Base-by-base conservation (phyloP, 108 stramenopile genomes). In the Discostella stelligeroides region DNA sequence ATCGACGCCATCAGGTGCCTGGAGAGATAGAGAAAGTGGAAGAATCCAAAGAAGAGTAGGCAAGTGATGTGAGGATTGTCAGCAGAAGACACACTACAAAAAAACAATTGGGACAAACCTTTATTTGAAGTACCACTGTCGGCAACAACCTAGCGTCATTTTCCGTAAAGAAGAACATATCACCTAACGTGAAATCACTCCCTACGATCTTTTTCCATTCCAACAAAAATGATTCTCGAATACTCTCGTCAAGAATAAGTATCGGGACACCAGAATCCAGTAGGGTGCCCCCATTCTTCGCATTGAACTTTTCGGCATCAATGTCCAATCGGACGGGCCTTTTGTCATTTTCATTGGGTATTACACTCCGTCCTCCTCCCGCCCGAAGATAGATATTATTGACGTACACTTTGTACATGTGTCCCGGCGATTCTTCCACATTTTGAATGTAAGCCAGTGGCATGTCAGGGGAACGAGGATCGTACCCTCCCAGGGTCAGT, bases 101-200 rank as follows among this genome's bases (percentile, higher is more conserved):
- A 17, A 40, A 46, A 25, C 39, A 1, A 21, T 20, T 10, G 39
- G 45, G n/a, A 62, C 4, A 18, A 29, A 61, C 57, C 55, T 53
- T 69, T 20, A 96, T 68, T 66, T 94, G 93, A 56, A 94, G 47
- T 9, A 96, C 50, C 47, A 96, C 76, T n/a, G 92, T 93, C 20
- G 96, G 96, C 46, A 90, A 60, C 12, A 70, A n/a, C 30, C 70
- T 48, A 5, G 89, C 48, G 46, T 94, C 72, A 18, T 84, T 72
- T 28, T 79, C 72, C 0, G 85, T 81, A 40, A 90, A 41, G n/a
- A 67, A 21, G 58, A 81, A 45, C 55, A 37, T 56, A 40, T 63
- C 76, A 28, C 81, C 76, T 29, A 74, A 50, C 17, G 72, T 60
- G 38, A 82, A 76, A 41, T 68, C 60, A 15, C 25, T 17, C 2